Evolutionary conservation across 75 land plant species (phyloP).

Genomic region (Pseudotsuga menziesii): DNA sequence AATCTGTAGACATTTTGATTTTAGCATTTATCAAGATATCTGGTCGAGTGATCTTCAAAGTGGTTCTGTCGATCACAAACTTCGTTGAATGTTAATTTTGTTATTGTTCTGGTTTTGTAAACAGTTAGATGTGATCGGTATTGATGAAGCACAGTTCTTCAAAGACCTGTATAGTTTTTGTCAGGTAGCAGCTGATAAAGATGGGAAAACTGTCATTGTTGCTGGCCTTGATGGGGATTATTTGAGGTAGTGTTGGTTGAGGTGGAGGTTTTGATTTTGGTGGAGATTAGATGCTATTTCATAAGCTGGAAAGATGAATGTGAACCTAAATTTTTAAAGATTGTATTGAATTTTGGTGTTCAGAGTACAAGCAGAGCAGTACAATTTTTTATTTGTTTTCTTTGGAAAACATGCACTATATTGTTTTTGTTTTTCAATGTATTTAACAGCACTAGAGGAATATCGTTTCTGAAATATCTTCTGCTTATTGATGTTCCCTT

Average conservation of each 20-base stretch:
- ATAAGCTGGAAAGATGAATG: not conserved
- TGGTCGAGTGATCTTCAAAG: not conserved
- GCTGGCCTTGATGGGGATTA: conserved; percentile 98
- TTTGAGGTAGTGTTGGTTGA: conserved; percentile 44
- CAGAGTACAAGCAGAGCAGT: not conserved
- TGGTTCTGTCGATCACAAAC: conserved; percentile 4
- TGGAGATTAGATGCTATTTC: not conserved
- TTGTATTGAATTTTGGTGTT: not conserved
- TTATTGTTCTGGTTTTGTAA: conserved; percentile 3
- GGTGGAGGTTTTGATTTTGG: not conserved
- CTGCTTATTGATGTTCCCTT: not conserved
- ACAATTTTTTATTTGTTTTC: not conserved
- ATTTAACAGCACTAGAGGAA: not conserved
- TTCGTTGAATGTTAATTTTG: conserved; percentile 3
- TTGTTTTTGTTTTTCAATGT: not conserved
- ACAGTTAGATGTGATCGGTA: conserved; percentile 92
- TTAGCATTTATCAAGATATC: too few species aligned
- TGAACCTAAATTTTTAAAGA: not conserved
- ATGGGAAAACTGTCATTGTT: conserved; percentile 83
- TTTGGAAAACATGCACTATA: not conserved
- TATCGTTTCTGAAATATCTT: not conserved
- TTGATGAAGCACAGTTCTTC: conserved; percentile 97
- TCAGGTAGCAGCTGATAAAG: conserved; percentile 79
- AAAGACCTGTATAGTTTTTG: conserved; percentile 87
- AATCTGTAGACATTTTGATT: too few species aligned